Percentiles rank a stretch among this genome's conserved stretches.
These are phyloP conservation scores for Elongisporangium anandrum DNA, from an alignment of 352 stramenopile genomes.

Conservation along the genomic window DNA sequence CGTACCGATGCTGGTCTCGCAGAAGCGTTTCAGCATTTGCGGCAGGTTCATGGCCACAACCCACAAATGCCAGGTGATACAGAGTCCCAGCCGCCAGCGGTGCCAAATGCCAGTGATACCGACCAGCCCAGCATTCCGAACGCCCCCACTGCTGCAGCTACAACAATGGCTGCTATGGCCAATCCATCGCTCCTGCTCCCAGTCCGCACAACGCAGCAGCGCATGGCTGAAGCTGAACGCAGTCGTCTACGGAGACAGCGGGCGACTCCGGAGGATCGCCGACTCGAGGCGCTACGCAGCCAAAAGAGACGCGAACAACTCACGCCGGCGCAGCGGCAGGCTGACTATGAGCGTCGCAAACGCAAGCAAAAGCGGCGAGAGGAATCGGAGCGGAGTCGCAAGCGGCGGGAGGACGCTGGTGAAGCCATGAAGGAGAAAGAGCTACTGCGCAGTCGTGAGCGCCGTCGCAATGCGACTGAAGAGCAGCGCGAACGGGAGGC, in stretches of 20 bases:
- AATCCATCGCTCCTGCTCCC: too few relatives aligned
- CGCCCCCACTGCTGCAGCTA: too few relatives aligned
- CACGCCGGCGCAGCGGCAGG: slow-evolving; percentile 60
- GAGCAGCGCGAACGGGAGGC: slow-evolving; percentile 63
- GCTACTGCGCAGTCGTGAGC: slow-evolving; percentile 47
- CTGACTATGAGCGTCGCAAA: slow-evolving; percentile 54
- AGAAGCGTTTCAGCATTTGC: slow-evolving; percentile 62
- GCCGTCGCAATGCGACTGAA: slow-evolving; percentile 57
- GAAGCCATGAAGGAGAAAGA: slow-evolving; percentile 46
- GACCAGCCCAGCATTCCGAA: background rate
- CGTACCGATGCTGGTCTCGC: slow-evolving; percentile 49
- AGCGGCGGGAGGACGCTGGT: slow-evolving; percentile 40
- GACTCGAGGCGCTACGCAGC: slow-evolving; percentile 53
- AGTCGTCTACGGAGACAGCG: slow-evolving; percentile 46
- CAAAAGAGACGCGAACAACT: slow-evolving; percentile 52
- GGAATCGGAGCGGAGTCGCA: slow-evolving; percentile 40
- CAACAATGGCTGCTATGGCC: too few relatives aligned
- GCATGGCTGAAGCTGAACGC: slow-evolving; percentile 48
- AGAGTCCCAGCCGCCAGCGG: background rate
- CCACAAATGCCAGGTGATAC: background rate
- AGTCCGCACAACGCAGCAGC: slow-evolving; percentile 10
- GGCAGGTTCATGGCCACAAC: slow-evolving; percentile 34
- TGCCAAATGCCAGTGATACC: slow-evolving; percentile 2
- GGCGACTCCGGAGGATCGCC: slow-evolving; percentile 38
- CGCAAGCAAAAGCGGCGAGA: slow-evolving; percentile 49